A percentile compares a stretch with the other conserved stretches of the same genome.
These are phyloP conservation scores for Saccharomyces hybrid DNA, from an alignment of 1,139 yeast species.

Conservation along the genomic window DNA sequence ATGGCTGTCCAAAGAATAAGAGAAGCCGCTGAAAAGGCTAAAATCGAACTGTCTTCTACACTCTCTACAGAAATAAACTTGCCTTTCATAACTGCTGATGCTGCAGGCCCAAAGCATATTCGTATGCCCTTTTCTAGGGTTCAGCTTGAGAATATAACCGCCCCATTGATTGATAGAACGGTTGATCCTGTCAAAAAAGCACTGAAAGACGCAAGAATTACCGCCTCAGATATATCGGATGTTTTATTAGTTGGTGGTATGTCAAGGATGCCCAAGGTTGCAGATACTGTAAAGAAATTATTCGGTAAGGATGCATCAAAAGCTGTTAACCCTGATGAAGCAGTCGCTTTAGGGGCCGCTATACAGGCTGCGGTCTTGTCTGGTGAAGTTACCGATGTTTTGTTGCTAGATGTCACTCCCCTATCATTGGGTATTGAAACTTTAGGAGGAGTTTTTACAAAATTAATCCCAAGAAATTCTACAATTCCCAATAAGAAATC, in stretches of 20 bases:
- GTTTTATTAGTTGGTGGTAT: constrained; percentile 99
- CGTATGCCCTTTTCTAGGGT: constrained; percentile 73
- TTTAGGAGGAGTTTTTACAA: constrained; percentile 97
- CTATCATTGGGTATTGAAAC: constrained; percentile 97
- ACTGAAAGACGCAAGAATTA: constrained; percentile 85
- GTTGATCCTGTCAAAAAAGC: constrained; percentile 98
- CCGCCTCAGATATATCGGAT: constrained; percentile 83
- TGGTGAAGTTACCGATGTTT: constrained; percentile 95
- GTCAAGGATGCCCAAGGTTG: constrained; percentile 99
- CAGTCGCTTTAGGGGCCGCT: constrained; percentile 99
- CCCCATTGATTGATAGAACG: constrained; percentile 84
- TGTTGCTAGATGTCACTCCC: constrained; percentile 93
- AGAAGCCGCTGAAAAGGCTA: constrained; percentile 99
- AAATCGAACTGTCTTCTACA: constrained; percentile 94
- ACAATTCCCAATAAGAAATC: constrained; percentile 97
- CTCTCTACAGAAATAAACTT: constrained; percentile 39
- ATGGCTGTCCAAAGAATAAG: constrained; percentile 99
- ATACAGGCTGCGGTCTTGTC: constrained; percentile 98
- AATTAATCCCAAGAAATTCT: constrained; percentile 95
- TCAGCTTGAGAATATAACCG: constrained; percentile 88
- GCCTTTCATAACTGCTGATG: constrained; percentile 7
- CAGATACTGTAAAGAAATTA: constrained; percentile 87
- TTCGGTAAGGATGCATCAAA: constrained; percentile 96
- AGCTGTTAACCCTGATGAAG: constrained; percentile 99
- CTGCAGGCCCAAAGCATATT: constrained; percentile 6